These are phyloP conservation scores for Leptodermis oblonga DNA, from an alignment of 257 asterid species.

Conservation along the genomic window DNA sequence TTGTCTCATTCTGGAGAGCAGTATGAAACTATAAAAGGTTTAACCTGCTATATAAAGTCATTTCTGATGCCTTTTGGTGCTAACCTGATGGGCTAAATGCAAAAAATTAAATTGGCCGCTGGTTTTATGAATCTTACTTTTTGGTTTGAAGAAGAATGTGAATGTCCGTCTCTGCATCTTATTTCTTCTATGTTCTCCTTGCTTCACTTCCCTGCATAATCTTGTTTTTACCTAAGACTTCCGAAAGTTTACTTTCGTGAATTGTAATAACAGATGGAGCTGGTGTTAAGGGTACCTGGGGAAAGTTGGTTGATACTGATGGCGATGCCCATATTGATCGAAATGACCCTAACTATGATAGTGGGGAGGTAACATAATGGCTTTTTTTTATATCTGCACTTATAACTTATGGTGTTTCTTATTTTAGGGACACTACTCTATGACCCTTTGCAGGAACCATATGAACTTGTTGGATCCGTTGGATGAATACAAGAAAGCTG, in stretches of 20 bases:
- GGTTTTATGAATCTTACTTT: too few relatives aligned
- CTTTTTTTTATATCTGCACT: not conserved
- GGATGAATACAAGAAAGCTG: constrained; percentile 78
- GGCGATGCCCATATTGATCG: constrained; percentile 60
- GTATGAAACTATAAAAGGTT: not conserved
- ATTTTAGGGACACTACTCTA: not conserved
- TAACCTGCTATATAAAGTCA: not conserved
- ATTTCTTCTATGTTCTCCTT: constrained; percentile 7
- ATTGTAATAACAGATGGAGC: constrained; percentile 76
- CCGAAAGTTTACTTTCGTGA: constrained; percentile 15
- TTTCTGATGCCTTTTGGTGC: not conserved
- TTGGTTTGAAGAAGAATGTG: too few relatives aligned
- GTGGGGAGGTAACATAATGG: constrained; percentile 66
- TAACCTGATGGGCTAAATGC: not conserved
- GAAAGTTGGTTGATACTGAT: constrained; percentile 80
- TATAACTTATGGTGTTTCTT: not conserved
- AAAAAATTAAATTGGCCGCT: not conserved
- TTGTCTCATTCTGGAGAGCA: not conserved
- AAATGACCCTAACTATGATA: constrained; percentile 94
- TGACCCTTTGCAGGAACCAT: constrained; percentile 66
- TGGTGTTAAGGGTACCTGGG: constrained; percentile 99
- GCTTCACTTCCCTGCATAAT: constrained; percentile 1
- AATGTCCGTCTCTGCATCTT: too few relatives aligned
- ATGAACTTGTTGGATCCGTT: constrained; percentile 76
- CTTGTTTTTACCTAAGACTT: not conserved